A percentile compares a stretch with the other conserved stretches of the same genome.
phyloP scores from a whole-genome alignment of 164 flowering plant genomes.

The Dillenia suffruticosa region DNA sequence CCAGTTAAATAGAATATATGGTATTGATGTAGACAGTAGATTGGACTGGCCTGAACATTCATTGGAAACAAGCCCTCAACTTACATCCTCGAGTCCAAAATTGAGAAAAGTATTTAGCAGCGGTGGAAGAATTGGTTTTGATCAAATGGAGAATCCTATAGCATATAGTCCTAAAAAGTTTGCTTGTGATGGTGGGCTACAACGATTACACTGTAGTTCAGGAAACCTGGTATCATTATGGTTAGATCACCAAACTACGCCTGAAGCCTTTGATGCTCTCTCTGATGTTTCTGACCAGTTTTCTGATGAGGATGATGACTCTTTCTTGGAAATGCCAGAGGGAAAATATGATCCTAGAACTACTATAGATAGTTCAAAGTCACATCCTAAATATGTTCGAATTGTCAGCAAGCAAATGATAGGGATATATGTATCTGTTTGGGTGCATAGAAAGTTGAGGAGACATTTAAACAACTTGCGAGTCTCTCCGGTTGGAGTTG shows the following conservation, averaged over 20 bases:
- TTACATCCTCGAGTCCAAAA: constrained; percentile 33
- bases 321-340: constrained; percentile 21
- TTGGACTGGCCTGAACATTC: constrained; percentile 79
- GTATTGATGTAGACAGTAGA: constrained; percentile 37
- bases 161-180: constrained; percentile 22
- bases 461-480: constrained; percentile 75
- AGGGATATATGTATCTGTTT: constrained; percentile 84
- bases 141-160: constrained; percentile 35
- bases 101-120: constrained; percentile 70
- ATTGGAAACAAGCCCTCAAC: constrained; percentile 46
- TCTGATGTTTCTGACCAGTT: constrained; percentile 42
- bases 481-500: constrained; percentile 95
- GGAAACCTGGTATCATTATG: constrained; percentile 44
- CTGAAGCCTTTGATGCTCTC: constrained; percentile 32
- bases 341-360: constrained; percentile 14
- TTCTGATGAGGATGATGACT: constrained; percentile 48
- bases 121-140: constrained; percentile 54
- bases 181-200: constrained; percentile 25
- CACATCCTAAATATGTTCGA: constrained; percentile 52
- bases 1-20: constrained; percentile 42
- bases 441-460: constrained; percentile 82
- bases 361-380: constrained; percentile 12
- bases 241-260: constrained; percentile 30
- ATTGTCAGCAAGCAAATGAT: constrained; percentile 98
- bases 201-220: constrained; percentile 46